These are phyloP conservation scores for Trichoderma atrobrunneum DNA, from an alignment of 2,329 filamentous ascomycete species.

Conservation along the genomic window DNA sequence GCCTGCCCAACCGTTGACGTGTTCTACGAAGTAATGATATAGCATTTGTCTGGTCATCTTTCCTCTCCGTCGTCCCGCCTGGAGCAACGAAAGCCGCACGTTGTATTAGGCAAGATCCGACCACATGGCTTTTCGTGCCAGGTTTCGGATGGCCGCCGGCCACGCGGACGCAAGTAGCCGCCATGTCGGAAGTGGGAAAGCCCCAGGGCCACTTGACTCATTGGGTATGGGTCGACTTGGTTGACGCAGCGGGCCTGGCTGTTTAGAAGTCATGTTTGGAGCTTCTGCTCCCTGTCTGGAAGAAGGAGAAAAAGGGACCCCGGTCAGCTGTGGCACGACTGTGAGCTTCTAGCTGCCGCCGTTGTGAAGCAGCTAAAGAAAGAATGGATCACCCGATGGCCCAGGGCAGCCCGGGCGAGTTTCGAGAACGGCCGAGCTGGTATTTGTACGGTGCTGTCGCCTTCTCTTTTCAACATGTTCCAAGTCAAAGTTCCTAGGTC, in stretches of 20 bases:
- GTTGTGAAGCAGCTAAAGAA: constrained; percentile 10
- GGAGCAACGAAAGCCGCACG: constrained; percentile 1
- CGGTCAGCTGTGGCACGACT: constrained; percentile 16
- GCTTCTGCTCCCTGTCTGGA: constrained; percentile 9
- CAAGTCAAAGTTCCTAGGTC: neutral
- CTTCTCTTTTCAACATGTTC: neutral
- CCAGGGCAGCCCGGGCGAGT: neutral
- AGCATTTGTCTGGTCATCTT: neutral
- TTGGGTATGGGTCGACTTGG: constrained; percentile 11
- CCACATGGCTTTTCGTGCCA: constrained; percentile 21
- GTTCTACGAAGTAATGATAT: neutral
- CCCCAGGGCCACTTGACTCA: constrained; percentile 19
- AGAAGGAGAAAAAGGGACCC: constrained; percentile 6
- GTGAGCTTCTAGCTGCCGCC: constrained; percentile 16
- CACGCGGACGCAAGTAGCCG: constrained; percentile 22
- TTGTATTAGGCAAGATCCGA: constrained; percentile 22
- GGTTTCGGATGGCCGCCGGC: constrained; percentile 21
- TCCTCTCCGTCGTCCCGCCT: neutral
- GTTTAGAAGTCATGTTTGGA: constrained; percentile 5
- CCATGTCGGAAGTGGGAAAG: constrained; percentile 22
- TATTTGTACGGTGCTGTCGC: neutral
- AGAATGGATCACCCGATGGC: neutral
- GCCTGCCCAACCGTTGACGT: neutral
- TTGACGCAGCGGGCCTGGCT: constrained; percentile 13
- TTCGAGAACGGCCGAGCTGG: constrained; percentile 11